Evolutionary conservation across 2,329 filamentous ascomycete genomes (phyloP).

Genomic region (Ramichloridium luteum): DNA sequence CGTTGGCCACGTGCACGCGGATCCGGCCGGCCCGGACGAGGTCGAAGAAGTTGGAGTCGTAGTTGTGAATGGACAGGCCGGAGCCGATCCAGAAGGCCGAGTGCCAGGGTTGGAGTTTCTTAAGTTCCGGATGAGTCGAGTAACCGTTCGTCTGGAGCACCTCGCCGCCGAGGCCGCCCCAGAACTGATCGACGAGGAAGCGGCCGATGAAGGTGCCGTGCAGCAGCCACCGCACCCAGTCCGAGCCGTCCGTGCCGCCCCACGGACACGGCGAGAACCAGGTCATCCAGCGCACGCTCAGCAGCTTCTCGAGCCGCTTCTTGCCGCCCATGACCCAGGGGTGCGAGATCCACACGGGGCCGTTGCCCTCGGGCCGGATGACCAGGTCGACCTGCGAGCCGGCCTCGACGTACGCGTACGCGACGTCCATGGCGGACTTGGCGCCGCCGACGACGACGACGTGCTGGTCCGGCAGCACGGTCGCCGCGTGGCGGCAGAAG

Average conservation of each 20-base stretch:
- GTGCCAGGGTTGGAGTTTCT: conserved; percentile 32
- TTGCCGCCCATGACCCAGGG: conserved; percentile 56
- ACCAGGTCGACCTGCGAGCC: conserved; percentile 44
- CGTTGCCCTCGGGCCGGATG: conserved; percentile 46
- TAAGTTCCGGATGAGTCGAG: conserved; percentile 30
- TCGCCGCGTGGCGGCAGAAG: conserved; percentile 32
- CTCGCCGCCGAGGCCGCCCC: conserved; percentile 44
- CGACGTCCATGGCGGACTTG: conserved; percentile 53
- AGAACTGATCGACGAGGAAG: conserved; percentile 43
- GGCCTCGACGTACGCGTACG: conserved; percentile 43
- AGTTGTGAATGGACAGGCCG: conserved; percentile 42
- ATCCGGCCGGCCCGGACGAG: conserved; percentile 44
- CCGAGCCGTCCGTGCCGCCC: conserved; percentile 51
- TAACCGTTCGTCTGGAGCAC: conserved; percentile 36
- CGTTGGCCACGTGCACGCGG: conserved; percentile 42
- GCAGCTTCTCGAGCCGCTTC: conserved; percentile 51
- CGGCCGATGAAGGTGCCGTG: conserved; percentile 48
- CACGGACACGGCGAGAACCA: conserved; percentile 68
- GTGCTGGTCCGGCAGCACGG: conserved; percentile 26
- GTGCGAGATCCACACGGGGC: conserved; percentile 48
- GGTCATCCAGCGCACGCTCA: conserved; percentile 53
- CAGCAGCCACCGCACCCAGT: conserved; percentile 41
- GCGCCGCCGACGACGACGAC: conserved; percentile 47
- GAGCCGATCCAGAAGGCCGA: conserved; percentile 36
- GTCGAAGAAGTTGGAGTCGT: conserved; percentile 43